Evolutionary conservation across 129 eudicot genomes (phyloP).

Genomic region (Smallanthus sonchifolius): DNA sequence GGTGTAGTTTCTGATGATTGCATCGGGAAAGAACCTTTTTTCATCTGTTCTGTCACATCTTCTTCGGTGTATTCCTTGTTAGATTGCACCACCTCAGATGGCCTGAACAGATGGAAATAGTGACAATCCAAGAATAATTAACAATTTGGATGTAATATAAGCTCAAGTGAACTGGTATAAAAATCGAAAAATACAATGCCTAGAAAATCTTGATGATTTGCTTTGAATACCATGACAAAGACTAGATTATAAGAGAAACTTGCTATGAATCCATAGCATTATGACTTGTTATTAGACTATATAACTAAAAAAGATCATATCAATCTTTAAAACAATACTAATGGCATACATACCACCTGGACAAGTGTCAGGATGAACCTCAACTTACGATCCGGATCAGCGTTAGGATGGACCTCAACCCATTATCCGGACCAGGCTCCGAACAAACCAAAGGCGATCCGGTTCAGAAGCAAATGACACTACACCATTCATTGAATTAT

Average conservation of each 20-base stretch:
- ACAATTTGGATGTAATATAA: background rate
- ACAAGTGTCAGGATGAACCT: background rate
- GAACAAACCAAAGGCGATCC: background rate
- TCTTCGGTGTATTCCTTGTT: conserved; percentile 89
- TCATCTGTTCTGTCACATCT: conserved; percentile 68
- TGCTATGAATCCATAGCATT: background rate
- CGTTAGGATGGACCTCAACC: background rate
- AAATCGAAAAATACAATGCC: background rate
- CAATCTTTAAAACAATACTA: background rate
- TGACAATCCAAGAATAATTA: background rate
- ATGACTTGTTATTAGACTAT: background rate
- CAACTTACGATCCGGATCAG: background rate
- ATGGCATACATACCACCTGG: background rate
- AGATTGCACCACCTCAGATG: conserved; percentile 72
- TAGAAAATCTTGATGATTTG: background rate
- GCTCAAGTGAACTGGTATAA: background rate
- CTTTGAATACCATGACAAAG: background rate
- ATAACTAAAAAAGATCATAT: background rate
- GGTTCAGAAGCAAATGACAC: background rate
- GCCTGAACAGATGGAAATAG: conserved; percentile 41
- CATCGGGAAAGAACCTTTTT: conserved; percentile 39
- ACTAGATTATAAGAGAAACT: background rate
- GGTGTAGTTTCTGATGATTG: conserved; percentile 35
- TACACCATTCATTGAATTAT: background rate
- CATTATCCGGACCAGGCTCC: background rate